Conservation (phyloP, 768 basidiomycete species). For the Pholiota molesta region DNA sequence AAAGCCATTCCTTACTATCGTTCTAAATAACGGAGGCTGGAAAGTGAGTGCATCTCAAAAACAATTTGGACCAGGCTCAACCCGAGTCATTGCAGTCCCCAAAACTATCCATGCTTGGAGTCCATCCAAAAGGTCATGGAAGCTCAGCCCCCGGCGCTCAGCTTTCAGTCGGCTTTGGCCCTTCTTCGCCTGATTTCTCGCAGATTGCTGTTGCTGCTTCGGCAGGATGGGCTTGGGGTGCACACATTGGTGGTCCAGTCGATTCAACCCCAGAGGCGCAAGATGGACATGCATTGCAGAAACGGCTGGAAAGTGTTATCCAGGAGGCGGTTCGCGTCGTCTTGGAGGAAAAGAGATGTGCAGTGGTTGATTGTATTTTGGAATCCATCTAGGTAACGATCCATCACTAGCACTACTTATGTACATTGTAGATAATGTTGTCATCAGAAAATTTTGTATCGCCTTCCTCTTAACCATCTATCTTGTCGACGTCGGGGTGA, state of each 20-base stretch:
- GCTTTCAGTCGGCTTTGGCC: slow-evolving; percentile 68
- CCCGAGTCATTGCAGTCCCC: slow-evolving; percentile 47
- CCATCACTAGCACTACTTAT: too few species aligned
- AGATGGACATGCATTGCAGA: slow-evolving; percentile 13
- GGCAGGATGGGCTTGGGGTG: slow-evolving; percentile 66
- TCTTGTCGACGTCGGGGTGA: too few species aligned
- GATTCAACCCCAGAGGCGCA: slow-evolving; percentile 20
- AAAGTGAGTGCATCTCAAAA: slow-evolving; percentile 37
- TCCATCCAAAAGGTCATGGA: slow-evolving; percentile 63
- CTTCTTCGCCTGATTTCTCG: slow-evolving; percentile 59
- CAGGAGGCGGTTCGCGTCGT: slow-evolving; percentile 59
- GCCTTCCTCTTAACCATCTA: too few species aligned
- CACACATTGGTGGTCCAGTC: slow-evolving; percentile 33
- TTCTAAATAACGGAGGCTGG: slow-evolving; percentile 78
- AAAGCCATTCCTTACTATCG: slow-evolving; percentile 71
- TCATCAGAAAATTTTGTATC: too few species aligned
- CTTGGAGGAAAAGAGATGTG: slow-evolving; percentile 59
- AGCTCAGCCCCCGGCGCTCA: slow-evolving; percentile 45
- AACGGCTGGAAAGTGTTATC: slow-evolving; percentile 36
- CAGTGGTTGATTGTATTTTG: slow-evolving; percentile 65
- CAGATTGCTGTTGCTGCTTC: slow-evolving; percentile 70
- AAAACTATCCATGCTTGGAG: slow-evolving; percentile 62
- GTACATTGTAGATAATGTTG: too few species aligned
- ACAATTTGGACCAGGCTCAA: not conserved
- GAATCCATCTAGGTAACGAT: slow-evolving; percentile 32